A percentile compares a stretch with the other conserved stretches of the same genome.
These are phyloP conservation scores for Apiotrichum brassicae DNA, from an alignment of 1,284 basidiomycete species.

Conservation along the genomic window DNA sequence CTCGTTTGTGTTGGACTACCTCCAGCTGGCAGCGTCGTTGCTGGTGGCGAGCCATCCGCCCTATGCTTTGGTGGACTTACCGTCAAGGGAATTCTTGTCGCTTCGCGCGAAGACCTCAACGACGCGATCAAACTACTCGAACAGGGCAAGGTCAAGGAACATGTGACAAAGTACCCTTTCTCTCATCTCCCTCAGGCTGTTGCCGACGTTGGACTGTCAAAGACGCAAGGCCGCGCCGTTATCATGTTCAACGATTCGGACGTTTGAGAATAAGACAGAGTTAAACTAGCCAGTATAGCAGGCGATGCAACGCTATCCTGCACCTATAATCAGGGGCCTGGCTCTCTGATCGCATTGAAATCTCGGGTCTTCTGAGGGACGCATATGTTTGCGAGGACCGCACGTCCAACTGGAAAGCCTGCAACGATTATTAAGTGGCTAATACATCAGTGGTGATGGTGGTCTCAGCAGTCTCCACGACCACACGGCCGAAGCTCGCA, in stretches of 20 bases:
- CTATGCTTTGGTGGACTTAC: slow-evolving; percentile 45
- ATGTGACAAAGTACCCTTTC: slow-evolving; percentile 13
- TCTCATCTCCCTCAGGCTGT: slow-evolving; percentile 14
- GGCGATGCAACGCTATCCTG: too few relatives aligned
- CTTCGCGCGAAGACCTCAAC: slow-evolving; percentile 14
- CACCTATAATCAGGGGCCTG: too few relatives aligned
- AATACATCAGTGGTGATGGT: too few relatives aligned
- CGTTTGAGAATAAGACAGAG: too few relatives aligned
- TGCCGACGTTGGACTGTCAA: slow-evolving; percentile 4
- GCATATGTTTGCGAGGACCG: too few relatives aligned
- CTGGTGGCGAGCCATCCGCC: slow-evolving; percentile 27
- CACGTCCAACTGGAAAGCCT: too few relatives aligned
- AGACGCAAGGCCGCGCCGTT: slow-evolving; percentile 13
- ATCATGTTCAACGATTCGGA: slow-evolving; percentile 5
- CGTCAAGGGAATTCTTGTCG: slow-evolving; percentile 41
- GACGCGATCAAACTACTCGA: slow-evolving; percentile 10
- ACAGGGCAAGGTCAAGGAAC: slow-evolving; percentile 19
- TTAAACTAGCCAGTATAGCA: too few relatives aligned
- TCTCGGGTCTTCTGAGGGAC: too few relatives aligned
- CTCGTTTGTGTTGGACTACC: slow-evolving; percentile 16
- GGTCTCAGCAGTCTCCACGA: too few relatives aligned
- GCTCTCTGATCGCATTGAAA: too few relatives aligned
- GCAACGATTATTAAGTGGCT: too few relatives aligned
- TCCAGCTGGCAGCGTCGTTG: slow-evolving; percentile 29
- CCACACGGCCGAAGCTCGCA: too few relatives aligned